These are phyloP conservation scores for Plasmodium malariae DNA, from an alignment of 169 alveolate genomes.

Conservation along the genomic window DNA sequence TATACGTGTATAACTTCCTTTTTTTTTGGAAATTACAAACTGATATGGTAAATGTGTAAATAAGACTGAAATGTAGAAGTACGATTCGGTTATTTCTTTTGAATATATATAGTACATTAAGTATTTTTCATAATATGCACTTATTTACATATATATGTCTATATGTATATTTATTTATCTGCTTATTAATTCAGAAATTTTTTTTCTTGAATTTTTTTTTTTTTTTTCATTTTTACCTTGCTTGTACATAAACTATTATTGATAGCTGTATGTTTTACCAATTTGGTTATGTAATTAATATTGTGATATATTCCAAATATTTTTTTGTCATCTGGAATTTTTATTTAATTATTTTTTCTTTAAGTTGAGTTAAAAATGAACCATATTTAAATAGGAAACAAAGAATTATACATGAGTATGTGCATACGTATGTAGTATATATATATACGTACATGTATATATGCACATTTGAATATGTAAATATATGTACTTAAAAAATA, in stretches of 20 bases:
- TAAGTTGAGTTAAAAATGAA: background rate
- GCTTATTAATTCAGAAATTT: background rate
- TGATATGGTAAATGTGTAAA: constrained; percentile 11
- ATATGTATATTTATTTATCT: background rate
- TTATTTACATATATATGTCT: too few relatives aligned
- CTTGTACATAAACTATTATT: background rate
- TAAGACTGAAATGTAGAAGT: background rate
- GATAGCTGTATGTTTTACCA: background rate
- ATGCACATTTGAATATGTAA: background rate
- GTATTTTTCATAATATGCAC: background rate
- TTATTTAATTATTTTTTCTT: background rate
- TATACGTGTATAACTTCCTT: too few relatives aligned
- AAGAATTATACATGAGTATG: background rate
- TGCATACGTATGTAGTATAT: background rate
- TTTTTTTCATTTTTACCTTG: constrained; percentile 8
- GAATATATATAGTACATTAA: background rate
- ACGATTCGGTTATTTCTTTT: background rate
- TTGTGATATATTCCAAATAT: background rate
- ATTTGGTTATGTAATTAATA: background rate
- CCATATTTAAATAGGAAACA: background rate
- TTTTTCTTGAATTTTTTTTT: constrained; percentile 18
- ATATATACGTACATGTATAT: background rate
- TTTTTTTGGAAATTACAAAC: background rate
- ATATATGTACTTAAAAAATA: background rate
- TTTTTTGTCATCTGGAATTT: background rate